Evolutionary conservation across 2,329 filamentous ascomycete genomes (phyloP).

Genomic region (Phialemoniopsis sp.): DNA sequence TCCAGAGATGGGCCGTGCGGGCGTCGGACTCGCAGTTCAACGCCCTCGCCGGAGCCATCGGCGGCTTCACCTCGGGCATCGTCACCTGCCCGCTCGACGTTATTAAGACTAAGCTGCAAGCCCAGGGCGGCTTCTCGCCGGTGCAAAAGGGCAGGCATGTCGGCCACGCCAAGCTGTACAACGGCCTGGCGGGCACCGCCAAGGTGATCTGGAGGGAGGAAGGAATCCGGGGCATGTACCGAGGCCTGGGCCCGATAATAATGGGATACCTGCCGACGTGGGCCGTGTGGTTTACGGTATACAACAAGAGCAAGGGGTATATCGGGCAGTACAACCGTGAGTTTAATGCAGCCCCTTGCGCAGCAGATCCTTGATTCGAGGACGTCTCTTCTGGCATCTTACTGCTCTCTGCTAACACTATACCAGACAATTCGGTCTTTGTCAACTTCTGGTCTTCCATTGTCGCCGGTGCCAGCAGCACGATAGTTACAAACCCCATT

Average conservation of each 20-base stretch:
- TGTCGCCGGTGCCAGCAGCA: constrained; percentile 86
- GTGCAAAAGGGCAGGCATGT: constrained; percentile 43
- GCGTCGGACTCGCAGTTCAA: constrained; percentile 67
- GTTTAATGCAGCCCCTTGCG: constrained; percentile 12
- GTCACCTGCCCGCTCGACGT: constrained; percentile 97
- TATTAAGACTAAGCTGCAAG: constrained; percentile 97
- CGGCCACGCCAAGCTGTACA: constrained; percentile 63
- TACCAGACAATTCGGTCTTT: constrained; percentile 70
- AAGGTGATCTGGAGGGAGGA: constrained; percentile 83
- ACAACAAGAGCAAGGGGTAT: constrained; percentile 80
- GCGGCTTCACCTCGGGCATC: constrained; percentile 88
- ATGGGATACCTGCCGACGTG: constrained; percentile 95
- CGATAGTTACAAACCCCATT: constrained; percentile 92
- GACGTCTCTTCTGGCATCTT: no score
- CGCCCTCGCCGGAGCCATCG: constrained; percentile 80
- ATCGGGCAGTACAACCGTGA: constrained; percentile 64
- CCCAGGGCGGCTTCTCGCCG: constrained; percentile 76
- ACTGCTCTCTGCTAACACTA: no score
- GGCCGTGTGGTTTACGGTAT: constrained; percentile 97
- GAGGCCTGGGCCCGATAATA: constrained; percentile 90
- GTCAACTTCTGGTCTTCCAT: constrained; percentile 88
- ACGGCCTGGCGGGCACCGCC: constrained; percentile 82
- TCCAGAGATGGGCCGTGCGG: constrained; percentile 52
- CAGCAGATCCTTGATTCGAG: no score
- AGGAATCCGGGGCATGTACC: constrained; percentile 85